These are phyloP conservation scores for Scheffersomyces spartinae DNA, from an alignment of 805 yeast genomes.

Conservation along the genomic window DNA sequence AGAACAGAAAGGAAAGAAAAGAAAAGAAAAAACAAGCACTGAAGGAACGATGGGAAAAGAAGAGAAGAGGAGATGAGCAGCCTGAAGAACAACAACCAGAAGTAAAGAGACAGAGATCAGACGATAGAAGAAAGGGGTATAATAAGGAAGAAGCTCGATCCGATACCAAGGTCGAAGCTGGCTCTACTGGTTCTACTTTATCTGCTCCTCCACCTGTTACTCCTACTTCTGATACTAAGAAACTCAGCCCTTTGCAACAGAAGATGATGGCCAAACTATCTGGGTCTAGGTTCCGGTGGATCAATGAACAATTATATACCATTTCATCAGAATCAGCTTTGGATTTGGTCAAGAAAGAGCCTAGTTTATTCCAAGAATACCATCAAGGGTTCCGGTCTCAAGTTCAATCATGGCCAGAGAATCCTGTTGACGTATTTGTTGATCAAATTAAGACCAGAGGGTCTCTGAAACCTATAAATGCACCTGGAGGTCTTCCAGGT, in stretches of 20 bases:
- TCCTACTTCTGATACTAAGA: conserved; percentile 15
- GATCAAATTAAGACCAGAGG: conserved; percentile 48
- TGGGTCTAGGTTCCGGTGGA: conserved; percentile 97
- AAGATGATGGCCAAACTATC: conserved; percentile 92
- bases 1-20: conserved; percentile 12
- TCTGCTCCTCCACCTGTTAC: conserved; percentile 7
- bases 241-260: conserved; percentile 78
- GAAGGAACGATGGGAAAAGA: conserved; percentile 6
- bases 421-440: conserved; percentile 89
- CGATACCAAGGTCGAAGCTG: conserved; percentile 1
- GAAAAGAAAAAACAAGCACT: conserved; percentile 7
- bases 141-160: conserved; percentile 5
- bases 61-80: conserved; percentile 2
- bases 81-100: conserved; percentile 1
- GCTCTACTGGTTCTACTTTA: conserved; percentile 2
- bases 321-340: conserved; percentile 70
- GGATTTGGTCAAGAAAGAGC: conserved; percentile 63
- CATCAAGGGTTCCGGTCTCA: conserved; percentile 93
- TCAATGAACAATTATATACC: conserved; percentile 93
- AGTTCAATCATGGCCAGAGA: conserved; percentile 96
- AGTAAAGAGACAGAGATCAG: conserved; percentile 2
- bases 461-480: conserved; percentile 59
- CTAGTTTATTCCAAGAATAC: conserved; percentile 83
- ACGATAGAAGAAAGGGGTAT: conserved; percentile 3
- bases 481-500: conserved; percentile 95